Percentiles rank a stretch among this genome's conserved stretches.
These are phyloP conservation scores for Skeletonema tropicum DNA, from an alignment of 108 stramenopile species.

Conservation along the genomic window DNA sequence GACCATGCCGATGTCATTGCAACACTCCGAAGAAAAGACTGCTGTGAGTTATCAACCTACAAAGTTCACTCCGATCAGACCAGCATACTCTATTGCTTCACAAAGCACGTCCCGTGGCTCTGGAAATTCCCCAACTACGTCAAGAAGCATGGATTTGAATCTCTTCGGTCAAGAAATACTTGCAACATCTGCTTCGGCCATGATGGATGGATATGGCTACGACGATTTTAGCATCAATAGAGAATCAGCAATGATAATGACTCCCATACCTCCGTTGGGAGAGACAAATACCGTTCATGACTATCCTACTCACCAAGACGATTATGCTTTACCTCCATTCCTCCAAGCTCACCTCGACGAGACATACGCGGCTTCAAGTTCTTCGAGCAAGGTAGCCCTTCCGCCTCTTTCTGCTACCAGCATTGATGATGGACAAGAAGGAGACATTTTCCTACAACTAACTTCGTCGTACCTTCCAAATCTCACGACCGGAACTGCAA, in stretches of 20 bases:
- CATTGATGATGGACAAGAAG: background rate
- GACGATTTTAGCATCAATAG: slow-evolving; percentile 15
- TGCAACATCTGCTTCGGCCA: slow-evolving; percentile 22
- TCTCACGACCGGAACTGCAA: background rate
- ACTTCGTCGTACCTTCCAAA: slow-evolving; percentile 27
- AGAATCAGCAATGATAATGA: background rate
- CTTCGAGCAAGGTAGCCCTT: background rate
- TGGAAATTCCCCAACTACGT: slow-evolving; percentile 5
- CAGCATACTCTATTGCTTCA: background rate
- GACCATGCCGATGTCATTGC: background rate
- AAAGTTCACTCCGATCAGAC: background rate
- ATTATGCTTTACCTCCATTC: slow-evolving; percentile 32
- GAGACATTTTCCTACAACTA: slow-evolving; percentile 28
- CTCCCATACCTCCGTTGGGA: background rate
- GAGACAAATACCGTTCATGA: slow-evolving; percentile 2
- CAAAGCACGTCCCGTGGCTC: background rate
- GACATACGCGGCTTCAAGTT: slow-evolving; percentile 38
- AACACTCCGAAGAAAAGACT: background rate
- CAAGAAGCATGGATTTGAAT: slow-evolving; percentile 3
- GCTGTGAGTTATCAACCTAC: background rate
- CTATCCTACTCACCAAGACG: slow-evolving; percentile 11
- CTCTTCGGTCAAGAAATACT: slow-evolving; percentile 15
- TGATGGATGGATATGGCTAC: slow-evolving; percentile 12
- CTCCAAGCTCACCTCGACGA: slow-evolving; percentile 49
- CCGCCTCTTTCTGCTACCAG: background rate